A percentile compares a stretch with the other conserved stretches of the same genome.
phyloP scores from a whole-genome alignment of 768 basidiomycete species.

The Roridomyces roridus region DNA sequence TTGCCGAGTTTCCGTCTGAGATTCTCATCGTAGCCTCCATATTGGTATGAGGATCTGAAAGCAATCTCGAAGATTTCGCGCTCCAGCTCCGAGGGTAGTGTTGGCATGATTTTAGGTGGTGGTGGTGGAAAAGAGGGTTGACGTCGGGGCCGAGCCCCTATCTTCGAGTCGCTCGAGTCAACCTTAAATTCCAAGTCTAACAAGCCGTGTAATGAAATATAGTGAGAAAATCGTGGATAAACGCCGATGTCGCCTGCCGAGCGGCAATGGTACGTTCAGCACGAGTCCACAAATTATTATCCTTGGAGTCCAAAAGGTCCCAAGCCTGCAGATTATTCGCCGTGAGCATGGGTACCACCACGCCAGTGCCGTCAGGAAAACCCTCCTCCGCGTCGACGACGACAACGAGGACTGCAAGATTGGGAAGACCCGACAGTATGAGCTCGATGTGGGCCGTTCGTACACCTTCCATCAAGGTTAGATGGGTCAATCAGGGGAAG shows the following conservation, averaged over 20 bases:
- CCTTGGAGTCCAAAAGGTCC: not conserved
- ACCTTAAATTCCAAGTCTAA: too few species aligned
- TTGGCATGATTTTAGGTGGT: too few species aligned
- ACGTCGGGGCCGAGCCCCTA: too few species aligned
- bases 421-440: not conserved
- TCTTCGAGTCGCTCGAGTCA: too few species aligned
- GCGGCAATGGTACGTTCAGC: not conserved
- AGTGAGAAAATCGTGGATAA: too few species aligned
- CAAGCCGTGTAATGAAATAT: too few species aligned
- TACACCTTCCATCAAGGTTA: not conserved
- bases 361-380: not conserved
- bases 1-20: too few species aligned
- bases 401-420: not conserved
- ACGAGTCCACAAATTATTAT: not conserved
- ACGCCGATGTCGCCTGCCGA: not conserved
- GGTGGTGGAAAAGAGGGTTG: too few species aligned
- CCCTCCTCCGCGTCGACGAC: not conserved
- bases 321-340: not conserved
- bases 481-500: slow-evolving; percentile 10
- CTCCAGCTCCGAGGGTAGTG: too few species aligned
- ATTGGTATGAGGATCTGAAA: too few species aligned
- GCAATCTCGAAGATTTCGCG: too few species aligned
- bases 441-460: not conserved
- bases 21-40: too few species aligned
- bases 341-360: not conserved